Base-by-base conservation (phyloP, 192 early-diverging fungal genomes). In the Gonapodya sp. region DNA sequence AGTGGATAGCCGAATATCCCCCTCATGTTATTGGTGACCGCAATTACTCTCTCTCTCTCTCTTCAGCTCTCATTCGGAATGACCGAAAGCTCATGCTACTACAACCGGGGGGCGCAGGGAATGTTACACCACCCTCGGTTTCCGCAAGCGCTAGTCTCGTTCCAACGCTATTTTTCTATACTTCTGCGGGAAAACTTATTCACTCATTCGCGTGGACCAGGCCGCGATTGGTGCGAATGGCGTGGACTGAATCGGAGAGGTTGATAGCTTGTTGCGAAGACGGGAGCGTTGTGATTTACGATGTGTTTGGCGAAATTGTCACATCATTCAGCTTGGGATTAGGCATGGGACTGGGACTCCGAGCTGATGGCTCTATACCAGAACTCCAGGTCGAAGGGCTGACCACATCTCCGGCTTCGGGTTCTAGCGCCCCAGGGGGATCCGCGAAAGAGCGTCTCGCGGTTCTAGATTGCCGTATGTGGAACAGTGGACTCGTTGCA, bases 401-500 rank as follows among this genome's bases (percentile, higher is more conserved):
- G 34, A 30, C 32, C 36, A 73, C 18, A 35, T 30, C 78, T 30
- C 18, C 79, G 18, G 31, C 73, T 16, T 18, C 2, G 16, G 34
- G 8, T 18, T 18, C 79, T 81, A 93, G 91, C 94, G 94, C 36
- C 95, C 96, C 18, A 92, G 90, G 37, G 94, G 96, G 1, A 87
- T 84, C 81, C 24, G 46, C 8, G 8, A 64, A 64, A 24, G 46
- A 64, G 8, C 8, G 46, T 16, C 46, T 64, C 24, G 92, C 92
- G 1, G 87, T 99, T 0, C 84, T 95, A 24, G 96, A 96, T 36
- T 94, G 93, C 83, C 87, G 91, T 37, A 92, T 99, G 81, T 98
- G 93, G 94, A 93, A 91, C 36, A 92, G 89, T n/a, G 98, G 96
- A 31, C 83, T 99, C 35, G 95, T 99, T 1, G 98, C 94, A 1